A percentile compares a stretch with the other conserved stretches of the same genome.
Conservation (phyloP, 2,329 filamentous ascomycete genomes). For the Ascochyta rabiei region DNA sequence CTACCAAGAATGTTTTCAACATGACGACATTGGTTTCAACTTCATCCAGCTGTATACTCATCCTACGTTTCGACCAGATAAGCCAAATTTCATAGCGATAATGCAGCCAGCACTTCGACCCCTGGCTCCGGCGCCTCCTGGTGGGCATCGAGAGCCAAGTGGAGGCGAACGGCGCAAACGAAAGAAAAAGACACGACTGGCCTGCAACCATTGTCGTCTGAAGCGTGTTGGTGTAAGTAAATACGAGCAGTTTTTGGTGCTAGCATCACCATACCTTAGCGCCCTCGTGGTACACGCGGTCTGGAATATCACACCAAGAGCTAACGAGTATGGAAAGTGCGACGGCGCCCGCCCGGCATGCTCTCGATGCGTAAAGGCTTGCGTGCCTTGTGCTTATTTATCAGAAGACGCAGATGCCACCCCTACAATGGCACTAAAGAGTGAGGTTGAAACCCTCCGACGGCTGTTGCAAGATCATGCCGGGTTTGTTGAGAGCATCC, state of each 20-base stretch:
- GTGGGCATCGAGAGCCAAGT: background rate
- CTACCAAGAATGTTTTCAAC: background rate
- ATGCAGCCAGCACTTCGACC: conserved; percentile 9
- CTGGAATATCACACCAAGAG: background rate
- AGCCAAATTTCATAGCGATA: background rate
- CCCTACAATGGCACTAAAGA: conserved; percentile 14
- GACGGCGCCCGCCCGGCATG: conserved; percentile 8
- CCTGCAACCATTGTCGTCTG: conserved; percentile 13
- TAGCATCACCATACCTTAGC: background rate
- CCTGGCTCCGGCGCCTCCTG: conserved; percentile 10
- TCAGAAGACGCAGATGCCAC: conserved; percentile 16
- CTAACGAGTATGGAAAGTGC: conserved; percentile 9
- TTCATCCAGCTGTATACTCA: background rate
- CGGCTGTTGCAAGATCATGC: conserved; percentile 7
- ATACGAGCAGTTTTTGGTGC: background rate
- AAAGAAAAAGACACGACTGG: conserved; percentile 15
- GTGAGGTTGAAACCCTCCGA: conserved; percentile 7
- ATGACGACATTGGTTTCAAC: conserved; percentile 4
- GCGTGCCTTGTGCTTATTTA: conserved; percentile 8
- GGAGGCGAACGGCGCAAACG: conserved; percentile 3
- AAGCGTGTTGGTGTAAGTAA: conserved; percentile 12
- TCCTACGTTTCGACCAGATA: background rate
- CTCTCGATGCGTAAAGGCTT: background rate
- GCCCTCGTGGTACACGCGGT: background rate
- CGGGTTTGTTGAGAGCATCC: conserved; percentile 5